Evolutionary conservation across 140 eudicot species (phyloP), one percentile per base, ranked within the genome.

Genomic region (Flaveria floridana): DNA sequence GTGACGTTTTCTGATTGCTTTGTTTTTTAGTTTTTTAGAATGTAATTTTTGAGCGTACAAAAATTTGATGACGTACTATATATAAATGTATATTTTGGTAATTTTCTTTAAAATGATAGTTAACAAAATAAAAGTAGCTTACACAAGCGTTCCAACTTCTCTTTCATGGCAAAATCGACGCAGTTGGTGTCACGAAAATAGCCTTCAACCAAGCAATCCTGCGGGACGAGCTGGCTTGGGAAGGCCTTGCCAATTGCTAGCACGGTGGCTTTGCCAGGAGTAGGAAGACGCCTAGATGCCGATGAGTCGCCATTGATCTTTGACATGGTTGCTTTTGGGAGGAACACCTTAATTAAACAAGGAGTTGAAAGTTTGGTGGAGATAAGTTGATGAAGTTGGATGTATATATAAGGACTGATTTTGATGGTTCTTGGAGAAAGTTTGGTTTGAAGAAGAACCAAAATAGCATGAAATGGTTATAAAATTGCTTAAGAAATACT

Each of bases 61-160:
- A 28, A 28, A 28, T 28, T 28, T 2, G 34, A 28, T 28, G 37
- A 30, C 37, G 37, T 30, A 30, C 37, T 3, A 30, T 4, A 30
- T 30, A 30, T 4, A 30, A 30, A 30, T 30, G 37, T 30, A 30
- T 30, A 30, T 30, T 30, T 30, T 30, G 37, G 37, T 30, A 30
- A 30, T 3, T 30, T 30, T 30, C 6, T 30, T 5, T 30, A 3
- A 30, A 30, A 30, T 30, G 37, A 30, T 30, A 30, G 37, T 30
- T 30, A 30, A 30, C 37, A 30, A 34, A 34, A 34, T 23, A 2
- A 5, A 34, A 34, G 48, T 18, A 28, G 57, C 98, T 92, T 87
- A 92, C 96, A 92, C 65, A 92, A 76, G 68, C 98, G 95, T 78
- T 83, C 95, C 51, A 92, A 61, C 81, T 92, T 92, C 90, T 92